Evolutionary conservation across 148 eudicot genomes (phyloP).

Genomic region (Amaranthus hypochondriacus): DNA sequence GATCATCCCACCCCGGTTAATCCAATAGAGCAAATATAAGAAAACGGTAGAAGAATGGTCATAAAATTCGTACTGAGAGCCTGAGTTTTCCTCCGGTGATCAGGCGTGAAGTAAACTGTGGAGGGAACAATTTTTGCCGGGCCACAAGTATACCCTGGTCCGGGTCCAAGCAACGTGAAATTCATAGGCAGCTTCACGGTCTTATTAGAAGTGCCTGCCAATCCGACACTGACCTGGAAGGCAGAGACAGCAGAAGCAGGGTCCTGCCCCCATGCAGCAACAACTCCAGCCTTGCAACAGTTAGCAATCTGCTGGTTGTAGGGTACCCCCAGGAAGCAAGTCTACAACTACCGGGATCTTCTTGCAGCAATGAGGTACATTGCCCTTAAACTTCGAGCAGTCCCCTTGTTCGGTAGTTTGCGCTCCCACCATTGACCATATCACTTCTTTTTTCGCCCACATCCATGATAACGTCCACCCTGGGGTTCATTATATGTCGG

Average conservation of each 20-base stretch:
- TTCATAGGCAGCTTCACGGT: slow-evolving; percentile 65
- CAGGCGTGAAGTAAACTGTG: slow-evolving; percentile 52
- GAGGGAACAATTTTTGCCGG: slow-evolving; percentile 68
- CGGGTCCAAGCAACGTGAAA: slow-evolving; percentile 61
- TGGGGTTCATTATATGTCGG: slow-evolving; percentile 49
- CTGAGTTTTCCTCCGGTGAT: slow-evolving; percentile 59
- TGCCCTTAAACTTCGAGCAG: slow-evolving; percentile 58
- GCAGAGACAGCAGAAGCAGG: slow-evolving; percentile 47
- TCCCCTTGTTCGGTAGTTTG: slow-evolving; percentile 71
- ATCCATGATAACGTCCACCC: slow-evolving; percentile 71
- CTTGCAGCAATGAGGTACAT: slow-evolving; percentile 55
- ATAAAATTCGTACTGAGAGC: slow-evolving; percentile 50
- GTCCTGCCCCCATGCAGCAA: slow-evolving; percentile 67
- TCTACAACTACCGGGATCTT: slow-evolving; percentile 55
- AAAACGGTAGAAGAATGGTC: background rate
- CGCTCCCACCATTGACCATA: slow-evolving; percentile 66
- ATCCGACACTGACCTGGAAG: slow-evolving; percentile 70
- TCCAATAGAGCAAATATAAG: background rate
- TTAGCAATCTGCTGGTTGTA: slow-evolving; percentile 61
- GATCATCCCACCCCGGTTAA: too few relatives aligned
- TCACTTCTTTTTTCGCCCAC: slow-evolving; percentile 68
- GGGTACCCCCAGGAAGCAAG: slow-evolving; percentile 55
- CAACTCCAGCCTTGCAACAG: slow-evolving; percentile 66
- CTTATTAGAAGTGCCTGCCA: slow-evolving; percentile 58
- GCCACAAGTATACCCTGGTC: slow-evolving; percentile 77